These are phyloP conservation scores for Ambrosia hybrid DNA, from an alignment of 140 eudicot species.

Conservation along the genomic window DNA sequence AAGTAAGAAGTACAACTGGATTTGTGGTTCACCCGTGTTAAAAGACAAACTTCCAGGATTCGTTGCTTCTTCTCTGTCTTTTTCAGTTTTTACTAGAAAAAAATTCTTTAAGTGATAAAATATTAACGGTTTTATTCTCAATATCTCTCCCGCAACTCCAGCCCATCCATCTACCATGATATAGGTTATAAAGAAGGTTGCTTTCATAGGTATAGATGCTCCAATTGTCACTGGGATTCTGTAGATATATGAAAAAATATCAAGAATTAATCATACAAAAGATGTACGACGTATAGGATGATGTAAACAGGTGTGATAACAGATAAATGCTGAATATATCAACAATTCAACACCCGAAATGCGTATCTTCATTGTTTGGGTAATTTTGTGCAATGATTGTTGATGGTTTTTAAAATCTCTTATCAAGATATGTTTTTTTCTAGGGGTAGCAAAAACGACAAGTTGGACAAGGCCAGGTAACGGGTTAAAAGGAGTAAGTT, in stretches of 20 bases:
- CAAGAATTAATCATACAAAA: neutral
- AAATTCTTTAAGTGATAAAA: slow-evolving; percentile 66
- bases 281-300: neutral
- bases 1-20: slow-evolving; percentile 75
- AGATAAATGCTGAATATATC: neutral
- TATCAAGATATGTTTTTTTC: neutral
- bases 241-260: slow-evolving; percentile 12
- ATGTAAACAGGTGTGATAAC: no score
- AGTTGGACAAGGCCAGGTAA: neutral
- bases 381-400: neutral
- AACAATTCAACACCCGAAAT: neutral
- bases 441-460: neutral
- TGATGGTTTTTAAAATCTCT: neutral
- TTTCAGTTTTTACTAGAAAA: slow-evolving; percentile 78
- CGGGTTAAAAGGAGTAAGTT: neutral
- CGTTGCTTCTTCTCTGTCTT: slow-evolving; percentile 81
- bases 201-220: slow-evolving; percentile 81
- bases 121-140: slow-evolving; percentile 67
- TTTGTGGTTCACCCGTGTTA: slow-evolving; percentile 81
- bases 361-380: neutral
- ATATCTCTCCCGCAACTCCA: slow-evolving; percentile 82
- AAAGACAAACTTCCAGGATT: slow-evolving; percentile 82
- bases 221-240: slow-evolving; percentile 77
- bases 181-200: slow-evolving; percentile 83
- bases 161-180: slow-evolving; percentile 96